Evolutionary conservation across 2,329 filamentous ascomycete species (phyloP).

Genomic region (Aspergillus awamori): DNA sequence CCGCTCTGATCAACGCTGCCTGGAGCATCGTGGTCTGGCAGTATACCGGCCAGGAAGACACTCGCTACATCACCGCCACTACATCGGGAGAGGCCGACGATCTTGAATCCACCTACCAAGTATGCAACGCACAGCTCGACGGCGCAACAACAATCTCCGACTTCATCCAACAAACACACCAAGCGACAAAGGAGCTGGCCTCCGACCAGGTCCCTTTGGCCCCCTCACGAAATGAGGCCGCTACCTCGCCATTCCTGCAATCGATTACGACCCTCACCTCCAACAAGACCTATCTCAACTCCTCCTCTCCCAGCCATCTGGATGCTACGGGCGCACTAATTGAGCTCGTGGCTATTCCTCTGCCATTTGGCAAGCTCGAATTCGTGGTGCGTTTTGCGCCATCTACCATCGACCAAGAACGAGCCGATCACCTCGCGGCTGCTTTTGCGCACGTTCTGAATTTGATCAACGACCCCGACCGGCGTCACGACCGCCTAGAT

Average conservation of each 20-base stretch:
- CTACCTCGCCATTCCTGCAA: background rate
- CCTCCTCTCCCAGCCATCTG: background rate
- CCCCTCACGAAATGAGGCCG: background rate
- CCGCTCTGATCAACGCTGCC: background rate
- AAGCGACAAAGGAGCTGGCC: background rate
- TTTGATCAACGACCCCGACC: background rate
- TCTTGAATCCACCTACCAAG: background rate
- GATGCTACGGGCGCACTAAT: background rate
- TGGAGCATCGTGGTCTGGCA: background rate
- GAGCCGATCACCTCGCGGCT: background rate
- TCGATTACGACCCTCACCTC: background rate
- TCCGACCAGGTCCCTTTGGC: background rate
- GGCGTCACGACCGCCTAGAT: background rate
- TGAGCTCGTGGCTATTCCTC: background rate
- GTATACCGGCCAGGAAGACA: background rate
- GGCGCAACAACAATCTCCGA: background rate
- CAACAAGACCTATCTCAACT: background rate
- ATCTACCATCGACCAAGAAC: background rate
- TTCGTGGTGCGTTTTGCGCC: background rate
- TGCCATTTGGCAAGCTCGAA: background rate
- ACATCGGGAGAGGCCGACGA: background rate
- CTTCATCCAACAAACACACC: background rate
- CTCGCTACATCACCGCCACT: background rate
- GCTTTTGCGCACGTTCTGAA: background rate
- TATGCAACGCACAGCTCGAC: background rate